Percentiles rank a stretch among this genome's conserved stretches.
Conservation (phyloP, 1,284 basidiomycete species). For the Boletus sp. region DNA sequence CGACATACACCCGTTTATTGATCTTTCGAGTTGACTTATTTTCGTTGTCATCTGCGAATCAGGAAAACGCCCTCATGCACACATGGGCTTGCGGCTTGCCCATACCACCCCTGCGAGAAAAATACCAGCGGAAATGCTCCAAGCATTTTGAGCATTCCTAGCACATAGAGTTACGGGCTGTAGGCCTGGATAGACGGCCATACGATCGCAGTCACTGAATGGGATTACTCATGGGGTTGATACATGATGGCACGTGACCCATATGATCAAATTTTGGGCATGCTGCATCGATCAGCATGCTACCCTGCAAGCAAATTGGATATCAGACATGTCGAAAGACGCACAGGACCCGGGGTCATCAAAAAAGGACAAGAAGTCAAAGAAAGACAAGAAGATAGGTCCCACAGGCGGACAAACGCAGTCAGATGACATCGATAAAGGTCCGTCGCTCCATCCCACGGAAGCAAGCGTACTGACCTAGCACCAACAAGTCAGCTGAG, state of each 20-base stretch:
- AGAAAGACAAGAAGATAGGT: neutral
- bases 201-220: too few relatives aligned
- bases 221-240: too few relatives aligned
- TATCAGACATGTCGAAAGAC: conserved; percentile 9
- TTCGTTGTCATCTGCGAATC: too few relatives aligned
- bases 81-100: too few relatives aligned
- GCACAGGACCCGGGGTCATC: neutral
- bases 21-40: too few relatives aligned
- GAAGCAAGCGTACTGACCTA: conserved; percentile 11
- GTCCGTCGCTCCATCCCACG: conserved; percentile 10
- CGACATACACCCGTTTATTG: neutral
- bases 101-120: too few relatives aligned
- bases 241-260: conserved; percentile 10
- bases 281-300: neutral
- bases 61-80: too few relatives aligned
- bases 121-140: too few relatives aligned
- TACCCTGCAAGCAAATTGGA: too few relatives aligned
- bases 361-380: conserved; percentile 3
- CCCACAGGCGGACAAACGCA: neutral
- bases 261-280: conserved; percentile 3
- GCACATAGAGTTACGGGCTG: too few relatives aligned
- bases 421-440: conserved; percentile 7
- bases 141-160: too few relatives aligned
- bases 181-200: too few relatives aligned
- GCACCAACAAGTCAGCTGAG: conserved; percentile 20